A percentile compares a stretch with the other conserved stretches of the same genome.
Conservation (phyloP, 1,139 yeast genomes). For the Debaryomycetaceae sp. region DNA sequence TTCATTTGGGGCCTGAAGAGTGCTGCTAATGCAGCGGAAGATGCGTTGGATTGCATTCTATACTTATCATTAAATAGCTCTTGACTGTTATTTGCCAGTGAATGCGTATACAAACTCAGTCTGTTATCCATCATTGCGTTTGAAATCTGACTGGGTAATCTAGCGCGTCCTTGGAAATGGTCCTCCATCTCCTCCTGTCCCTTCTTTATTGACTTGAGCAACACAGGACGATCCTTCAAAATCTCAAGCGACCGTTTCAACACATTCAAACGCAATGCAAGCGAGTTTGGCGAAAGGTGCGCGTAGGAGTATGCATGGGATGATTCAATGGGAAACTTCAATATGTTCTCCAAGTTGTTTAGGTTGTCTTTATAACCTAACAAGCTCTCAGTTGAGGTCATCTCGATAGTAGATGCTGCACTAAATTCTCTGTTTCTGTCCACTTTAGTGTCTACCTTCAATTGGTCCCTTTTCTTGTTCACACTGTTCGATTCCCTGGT, state of each 20-base stretch:
- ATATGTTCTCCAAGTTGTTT: constrained; percentile 22
- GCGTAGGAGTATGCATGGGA: constrained; percentile 86
- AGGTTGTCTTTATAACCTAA: background rate
- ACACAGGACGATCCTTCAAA: constrained; percentile 57
- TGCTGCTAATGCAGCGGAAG: constrained; percentile 63
- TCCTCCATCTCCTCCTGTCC: constrained; percentile 1
- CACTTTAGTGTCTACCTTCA: background rate
- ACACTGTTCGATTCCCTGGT: background rate
- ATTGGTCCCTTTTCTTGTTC: background rate
- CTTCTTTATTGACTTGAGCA: constrained; percentile 29
- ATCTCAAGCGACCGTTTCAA: constrained; percentile 74
- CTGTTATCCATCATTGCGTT: background rate
- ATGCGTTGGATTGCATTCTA: constrained; percentile 47
- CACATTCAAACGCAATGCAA: constrained; percentile 72
- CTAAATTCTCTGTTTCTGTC: background rate
- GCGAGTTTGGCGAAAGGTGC: constrained; percentile 73
- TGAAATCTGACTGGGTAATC: background rate
- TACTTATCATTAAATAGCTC: constrained; percentile 17
- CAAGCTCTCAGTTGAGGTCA: background rate
- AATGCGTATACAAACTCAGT: constrained; percentile 1
- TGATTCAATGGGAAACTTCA: constrained; percentile 70
- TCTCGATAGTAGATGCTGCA: background rate
- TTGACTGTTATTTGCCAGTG: constrained; percentile 19
- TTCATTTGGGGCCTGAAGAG: constrained; percentile 43
- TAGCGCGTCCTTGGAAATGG: no score